Evolutionary conservation across 129 eudicot genomes (phyloP), one percentile per base, ranked within the genome.

Genomic region (Lonicera japonica): DNA sequence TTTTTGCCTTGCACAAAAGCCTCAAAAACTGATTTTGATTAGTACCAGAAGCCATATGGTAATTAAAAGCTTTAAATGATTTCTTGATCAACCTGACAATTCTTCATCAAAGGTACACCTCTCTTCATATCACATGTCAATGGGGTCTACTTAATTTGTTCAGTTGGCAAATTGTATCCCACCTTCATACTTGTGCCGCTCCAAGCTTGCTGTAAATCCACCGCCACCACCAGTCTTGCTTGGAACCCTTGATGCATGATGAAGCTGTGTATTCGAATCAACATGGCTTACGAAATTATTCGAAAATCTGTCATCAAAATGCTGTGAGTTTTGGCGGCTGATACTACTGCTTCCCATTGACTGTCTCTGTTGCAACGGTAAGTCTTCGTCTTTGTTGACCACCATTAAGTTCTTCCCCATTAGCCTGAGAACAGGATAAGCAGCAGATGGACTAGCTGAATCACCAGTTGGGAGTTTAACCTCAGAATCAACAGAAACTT

Each of bases 361-460:
- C n/a, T n/a, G 73, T 60, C 16, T 62, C 41, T 0, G 68, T 6
- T 25, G 40, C 60, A 58, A 14, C 21, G 75, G 51, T 75, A 77
- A 60, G 24, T 52, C 21, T 23, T 79, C 81, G 17, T 81, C 89
- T 36, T 79, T 79, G 58, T 80, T 81, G 67, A 78, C 77, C 39
- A 89, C 89, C 70, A 83, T 86, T 68, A 90, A 70, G 84, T 90
- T 78, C 66, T 86, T 90, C 5, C 97, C 97, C 97, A 90, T 90
- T 15, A 90, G 73, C 76, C 97, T 69, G 46, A 90, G 80, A 64
- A 90, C 76, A 4, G 92, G 89, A 82, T 64, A 84, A 5, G 83
- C 45, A 54, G 72, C 41, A 8, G 91, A 74, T 21, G 95, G 92
- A 63, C 83, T 79, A 16, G 70, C 74, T 7, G 83, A 60, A 53